Evolutionary conservation across 2,329 filamentous ascomycete species (phyloP).

Genomic region (Coniochaeta hoffmannii): DNA sequence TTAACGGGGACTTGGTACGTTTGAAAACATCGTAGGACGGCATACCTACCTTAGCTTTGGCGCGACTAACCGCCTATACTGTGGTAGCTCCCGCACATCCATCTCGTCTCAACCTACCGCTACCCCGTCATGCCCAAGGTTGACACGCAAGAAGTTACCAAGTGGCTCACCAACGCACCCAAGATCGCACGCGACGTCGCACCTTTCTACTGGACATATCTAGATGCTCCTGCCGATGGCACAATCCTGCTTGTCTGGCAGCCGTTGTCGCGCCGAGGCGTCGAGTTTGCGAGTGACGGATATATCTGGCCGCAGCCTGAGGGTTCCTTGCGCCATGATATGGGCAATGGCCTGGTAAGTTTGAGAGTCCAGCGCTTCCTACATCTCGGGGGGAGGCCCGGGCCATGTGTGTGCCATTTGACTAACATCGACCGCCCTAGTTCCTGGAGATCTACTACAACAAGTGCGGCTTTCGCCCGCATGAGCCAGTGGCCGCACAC

Average conservation of each 20-base stretch:
- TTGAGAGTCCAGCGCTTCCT: background rate
- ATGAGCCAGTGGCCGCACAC: conserved; percentile 69
- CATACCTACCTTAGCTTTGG: conserved; percentile 12
- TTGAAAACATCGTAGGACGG: too few relatives aligned
- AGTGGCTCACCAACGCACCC: conserved; percentile 76
- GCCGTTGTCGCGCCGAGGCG: conserved; percentile 61
- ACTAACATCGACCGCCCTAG: conserved; percentile 34
- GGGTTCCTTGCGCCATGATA: conserved; percentile 65
- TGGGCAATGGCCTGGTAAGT: conserved; percentile 52
- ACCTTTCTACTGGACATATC: conserved; percentile 88
- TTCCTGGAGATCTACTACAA: conserved; percentile 84
- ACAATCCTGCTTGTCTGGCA: conserved; percentile 86
- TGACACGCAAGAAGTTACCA: conserved; percentile 68
- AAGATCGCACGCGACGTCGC: conserved; percentile 78
- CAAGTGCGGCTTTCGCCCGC: conserved; percentile 70
- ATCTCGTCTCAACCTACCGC: conserved; percentile 76
- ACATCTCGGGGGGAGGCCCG: background rate
- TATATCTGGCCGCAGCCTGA: conserved; percentile 86
- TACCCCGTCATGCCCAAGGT: conserved; percentile 69
- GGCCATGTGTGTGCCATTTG: background rate
- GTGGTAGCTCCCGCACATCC: conserved; percentile 73
- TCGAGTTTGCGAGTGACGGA: conserved; percentile 81
- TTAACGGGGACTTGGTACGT: conserved; percentile 16
- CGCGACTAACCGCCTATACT: conserved; percentile 17
- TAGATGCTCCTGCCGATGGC: conserved; percentile 75